These are phyloP conservation scores for Quercus glauca DNA, from an alignment of 306 rosid species.

Conservation along the genomic window DNA sequence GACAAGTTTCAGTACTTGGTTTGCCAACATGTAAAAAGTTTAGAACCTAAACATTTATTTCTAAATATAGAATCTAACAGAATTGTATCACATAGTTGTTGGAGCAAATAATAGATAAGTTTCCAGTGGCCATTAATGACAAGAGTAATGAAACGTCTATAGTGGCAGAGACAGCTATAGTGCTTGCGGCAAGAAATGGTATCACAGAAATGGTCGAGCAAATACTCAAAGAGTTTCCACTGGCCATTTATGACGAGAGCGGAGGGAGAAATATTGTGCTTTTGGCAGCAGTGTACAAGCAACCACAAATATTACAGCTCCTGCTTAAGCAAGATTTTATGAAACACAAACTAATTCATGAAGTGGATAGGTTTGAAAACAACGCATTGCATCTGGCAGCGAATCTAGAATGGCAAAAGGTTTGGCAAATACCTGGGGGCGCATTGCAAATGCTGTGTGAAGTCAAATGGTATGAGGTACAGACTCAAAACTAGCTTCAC, in stretches of 20 bases:
- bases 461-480: conserved; percentile 59
- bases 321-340: conserved; percentile 8
- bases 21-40: too few species aligned
- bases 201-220: conserved; percentile 41
- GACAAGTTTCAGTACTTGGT: too few species aligned
- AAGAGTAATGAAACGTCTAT: too few species aligned
- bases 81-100: too few species aligned
- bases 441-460: conserved; percentile 74
- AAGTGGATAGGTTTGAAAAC: conserved; percentile 48
- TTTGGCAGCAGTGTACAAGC: conserved; percentile 60
- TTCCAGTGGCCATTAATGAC: too few species aligned
- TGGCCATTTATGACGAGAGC: conserved; percentile 45
- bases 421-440: conserved; percentile 55
- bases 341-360: conserved; percentile 30
- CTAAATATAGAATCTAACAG: too few species aligned
- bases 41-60: too few species aligned
- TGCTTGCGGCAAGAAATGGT: too few species aligned
- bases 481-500: too few species aligned
- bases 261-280: conserved; percentile 44
- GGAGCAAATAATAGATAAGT: too few species aligned
- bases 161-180: too few species aligned
- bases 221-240: conserved; percentile 39
- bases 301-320: conserved; percentile 39
- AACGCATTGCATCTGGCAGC: conserved; percentile 68
- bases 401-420: conserved; percentile 26